Evolutionary conservation across 2,329 filamentous ascomycete genomes (phyloP), one percentile per base, ranked within the genome.

Genomic region (Bimuria novae-zelandiae): DNA sequence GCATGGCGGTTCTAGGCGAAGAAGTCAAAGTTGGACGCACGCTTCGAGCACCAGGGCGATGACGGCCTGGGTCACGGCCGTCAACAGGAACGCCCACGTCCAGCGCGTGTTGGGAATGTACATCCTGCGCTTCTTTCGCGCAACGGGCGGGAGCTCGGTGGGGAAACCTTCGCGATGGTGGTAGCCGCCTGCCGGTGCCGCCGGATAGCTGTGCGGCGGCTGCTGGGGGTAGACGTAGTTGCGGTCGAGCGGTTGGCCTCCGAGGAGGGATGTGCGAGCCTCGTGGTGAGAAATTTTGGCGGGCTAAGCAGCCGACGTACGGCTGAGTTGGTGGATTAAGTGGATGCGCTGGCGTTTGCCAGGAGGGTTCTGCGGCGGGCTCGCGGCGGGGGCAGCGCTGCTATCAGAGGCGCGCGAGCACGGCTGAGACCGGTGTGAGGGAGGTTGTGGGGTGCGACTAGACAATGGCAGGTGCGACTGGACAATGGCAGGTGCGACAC

Each of bases 41-140:
- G 89, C 84, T 81, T 99, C 93, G 60, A 97, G 88, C 21, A 83
- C 87, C 62, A 97, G 82, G 58, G 90, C 89, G 49, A 95, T 82
- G 55, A 89, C 76, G 57, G 91, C 89, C 79, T 99, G 94, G 52
- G 89, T 59, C 40, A 88, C 75, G 30, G 90, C 86, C 30, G 89
- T 82, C 59, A 85, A 73, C 76, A 95, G 85, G 72, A 97, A 97
- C 56, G 85, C 80, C 81, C 91, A 93, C 14, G 92, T 92, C 93
- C 94, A 99, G 68, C 82, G 84, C 52, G 89, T 89, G 70, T 86
- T 89, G 64, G 95, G 88, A 64, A 89, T 85, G 71, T 92, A 93
- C 79, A 92, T 85, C 64, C 69, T 74, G 60, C 57, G 65, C 3
- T 65, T 54, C 44, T 65, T 64, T 49, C 66, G 63, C 25, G 66